Base-by-base conservation (phyloP, 1,284 basidiomycete genomes). In the Trichosporon sp. region DNA sequence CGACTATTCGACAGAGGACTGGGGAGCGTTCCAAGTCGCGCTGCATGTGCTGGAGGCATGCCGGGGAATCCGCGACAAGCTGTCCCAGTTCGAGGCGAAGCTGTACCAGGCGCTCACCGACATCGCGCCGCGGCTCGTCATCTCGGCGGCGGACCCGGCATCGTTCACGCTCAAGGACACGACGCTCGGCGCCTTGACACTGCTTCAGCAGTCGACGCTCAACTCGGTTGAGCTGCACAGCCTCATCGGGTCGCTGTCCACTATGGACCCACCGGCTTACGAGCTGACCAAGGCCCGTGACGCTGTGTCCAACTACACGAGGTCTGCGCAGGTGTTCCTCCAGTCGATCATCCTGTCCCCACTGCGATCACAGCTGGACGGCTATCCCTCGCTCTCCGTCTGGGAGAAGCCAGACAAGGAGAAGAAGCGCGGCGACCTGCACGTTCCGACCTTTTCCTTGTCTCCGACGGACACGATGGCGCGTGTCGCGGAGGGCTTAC, bases 401-500 rank as follows among this genome's bases (percentile, higher is more conserved):
- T 98, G 95, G 94, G 84, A 86, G 3, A 85, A 84, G 75, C 70
- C 78, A 12, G 79, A 80, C 60, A 81, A 80, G 68, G 66, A 75
- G 27, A 71, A 72, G n/a, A 70, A 74, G 15, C 75, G 77, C 12
- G 85, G 70, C 82, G 91, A 93, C 69, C 86, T 94, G 29, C 86
- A 88, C 44, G 89, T 98, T n/a, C 96, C 96, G 2, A 92, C 88
- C 3, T 99, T 99, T 83, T 97, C 94, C 1, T 86, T 95, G 15
- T 93, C 92, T 12, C 95, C 95, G 0, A 97, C 90, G 56, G 91
- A 93, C 68, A 89, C 88, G 1, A 91, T 98, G 74, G 91, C 95
- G 70, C 88, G 90, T 64, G 89, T 98, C 18, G 92, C 93, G 5
- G 97, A 99, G 78, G 94, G 93, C 5, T 84, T 99, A 62, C 86